Evolutionary conservation across 305 asterid genomes (phyloP), one percentile per base, ranked within the genome.

Genomic region (Fraxinus dipetala): DNA sequence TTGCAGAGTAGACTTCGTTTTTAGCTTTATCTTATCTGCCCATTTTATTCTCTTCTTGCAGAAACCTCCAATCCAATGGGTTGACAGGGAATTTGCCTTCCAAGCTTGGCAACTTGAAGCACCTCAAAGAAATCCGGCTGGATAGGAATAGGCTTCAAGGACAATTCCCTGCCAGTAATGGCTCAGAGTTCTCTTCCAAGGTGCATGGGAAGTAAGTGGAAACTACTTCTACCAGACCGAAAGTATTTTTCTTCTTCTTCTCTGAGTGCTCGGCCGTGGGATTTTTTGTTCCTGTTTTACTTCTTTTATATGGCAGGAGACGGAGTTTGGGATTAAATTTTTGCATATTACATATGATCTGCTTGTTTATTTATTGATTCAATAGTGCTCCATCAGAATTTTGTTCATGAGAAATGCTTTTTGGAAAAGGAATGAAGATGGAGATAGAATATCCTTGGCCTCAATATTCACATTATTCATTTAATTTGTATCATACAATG

Each of bases 41-140:
- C 82, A 32, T 48, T 40, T 72, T 13, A 14, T 84, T 86, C 7
- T 76, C 30, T 32, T 80, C 80, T 74, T 86, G 84, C 87, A 94
- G 99, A 88, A 91, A 96, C 85, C 93, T 96, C 81, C 97, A 90
- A 77, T 93, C 98, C 45, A 96, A 96, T 87, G 94, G 91, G 77
- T 86, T 96, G 90, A 91, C 95, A 22, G 98, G 98, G 78, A 89
- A 82, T 79, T 84, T 96, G 89, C 97, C 98, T 78, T 77, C 90
- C 40, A 97, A 91, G 86, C 91, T 95, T 86, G 94, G 98, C 78
- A 88, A 87, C 48, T 89, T 96, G 88, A 91, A 87, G 70, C 73
- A 86, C 90, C 97, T 95, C 35, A 88, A 87, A 89, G 99, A 93
- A 78, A 95, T 95, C 84, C 92, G 92, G 76, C 90, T 96, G 9